A percentile compares a stretch with the other conserved stretches of the same genome.
Conservation (phyloP, 306 rosid species). For the Dryas alaskensis region DNA sequence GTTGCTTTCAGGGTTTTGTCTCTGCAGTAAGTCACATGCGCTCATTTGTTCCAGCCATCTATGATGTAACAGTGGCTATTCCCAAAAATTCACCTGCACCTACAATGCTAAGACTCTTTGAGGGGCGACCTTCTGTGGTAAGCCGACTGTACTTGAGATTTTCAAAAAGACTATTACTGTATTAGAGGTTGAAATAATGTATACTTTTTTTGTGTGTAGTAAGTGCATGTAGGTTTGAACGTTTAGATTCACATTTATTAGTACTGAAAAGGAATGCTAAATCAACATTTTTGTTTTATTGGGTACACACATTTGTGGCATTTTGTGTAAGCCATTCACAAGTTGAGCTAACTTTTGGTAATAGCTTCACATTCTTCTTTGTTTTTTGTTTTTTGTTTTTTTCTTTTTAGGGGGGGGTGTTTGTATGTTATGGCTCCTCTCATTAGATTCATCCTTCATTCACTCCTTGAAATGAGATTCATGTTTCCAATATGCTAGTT, state of each 20-base stretch:
- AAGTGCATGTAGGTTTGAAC: neutral
- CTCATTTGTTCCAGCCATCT: conserved; percentile 81
- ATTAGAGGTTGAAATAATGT: neutral
- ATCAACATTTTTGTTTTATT: neutral
- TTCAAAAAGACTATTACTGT: no score
- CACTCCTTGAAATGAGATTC: no score
- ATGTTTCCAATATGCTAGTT: no score
- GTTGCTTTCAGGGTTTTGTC: conserved; percentile 78
- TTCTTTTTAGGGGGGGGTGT: no score
- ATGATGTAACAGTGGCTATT: conserved; percentile 75
- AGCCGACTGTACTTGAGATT: conserved; percentile 3
- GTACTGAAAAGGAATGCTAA: neutral
- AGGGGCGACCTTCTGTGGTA: conserved; percentile 88
- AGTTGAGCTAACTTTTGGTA: no score
- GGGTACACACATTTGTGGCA: neutral
- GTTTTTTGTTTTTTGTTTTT: no score
- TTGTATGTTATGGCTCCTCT: no score
- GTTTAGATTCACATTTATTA: neutral
- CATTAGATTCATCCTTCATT: no score
- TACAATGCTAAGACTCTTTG: conserved; percentile 84
- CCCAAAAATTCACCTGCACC: conserved; percentile 86
- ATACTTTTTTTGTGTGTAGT: neutral
- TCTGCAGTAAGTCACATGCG: conserved; percentile 75
- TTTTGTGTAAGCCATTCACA: neutral
- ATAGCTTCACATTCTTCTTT: no score